Evolutionary conservation across 768 basidiomycete genomes (phyloP), one percentile per base, ranked within the genome.

Genomic region (Termitomyces sp.): DNA sequence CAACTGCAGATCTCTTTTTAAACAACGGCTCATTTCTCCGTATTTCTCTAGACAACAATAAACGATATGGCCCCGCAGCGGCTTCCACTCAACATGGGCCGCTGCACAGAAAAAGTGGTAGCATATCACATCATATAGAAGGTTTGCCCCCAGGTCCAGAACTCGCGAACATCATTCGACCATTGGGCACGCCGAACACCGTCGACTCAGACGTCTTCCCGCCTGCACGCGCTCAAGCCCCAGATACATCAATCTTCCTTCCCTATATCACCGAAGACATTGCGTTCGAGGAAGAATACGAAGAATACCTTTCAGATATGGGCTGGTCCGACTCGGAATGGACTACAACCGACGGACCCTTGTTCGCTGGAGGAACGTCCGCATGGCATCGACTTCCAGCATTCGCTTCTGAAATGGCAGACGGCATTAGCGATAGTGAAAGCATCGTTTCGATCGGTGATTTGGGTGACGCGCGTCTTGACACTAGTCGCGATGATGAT

Each of bases 271-370:
- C 91, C 1, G 96, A 98, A 68, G 91, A 94, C 63, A 89, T 92
- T 57, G 94, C 93, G 0, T 95, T 94, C 62, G 95, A 98, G 66
- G 92, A 94, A 66, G 95, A 97, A 66, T 98, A 97, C 65, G 95
- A 98, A 68, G 94, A 96, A 66, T 94, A 96, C 63, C 75, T 98
- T 27, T 91, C 87, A n/a, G 92, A 92, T 66, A 74, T 94, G 23
- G 89, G 88, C 17, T 88, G 81, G 78, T 81, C 85, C 3, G 86
- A 88, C 53, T 81, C 83, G 46, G 76, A 80, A 54, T 58, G 72
- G 23, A 66, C 37, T 40, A 19, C 25, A 25, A 39, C 70, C 2
- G 73, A 79, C 42, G 77, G 76, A 23, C 74, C 76, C 35, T 67
- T 73, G 48, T 73, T 75, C 67, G 60, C 66, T 14, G 75, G 52